These are phyloP conservation scores for Phialophora chinensis DNA, from an alignment of 2,329 filamentous ascomycete genomes.

Conservation along the genomic window DNA sequence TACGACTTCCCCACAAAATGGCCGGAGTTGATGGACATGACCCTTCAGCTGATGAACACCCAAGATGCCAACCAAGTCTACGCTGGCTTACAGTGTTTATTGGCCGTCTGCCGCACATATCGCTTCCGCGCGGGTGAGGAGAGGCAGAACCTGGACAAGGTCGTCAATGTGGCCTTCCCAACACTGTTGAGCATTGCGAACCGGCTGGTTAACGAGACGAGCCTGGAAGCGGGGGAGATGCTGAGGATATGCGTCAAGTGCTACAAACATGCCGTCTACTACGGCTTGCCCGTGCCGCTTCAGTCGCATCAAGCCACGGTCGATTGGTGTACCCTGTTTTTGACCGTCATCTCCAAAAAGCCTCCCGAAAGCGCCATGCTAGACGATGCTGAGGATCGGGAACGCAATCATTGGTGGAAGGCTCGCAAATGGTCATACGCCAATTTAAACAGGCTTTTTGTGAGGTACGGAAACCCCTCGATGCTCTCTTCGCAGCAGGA, in stretches of 20 bases:
- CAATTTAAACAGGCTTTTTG: slow-evolving; percentile 93
- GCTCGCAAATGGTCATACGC: slow-evolving; percentile 99
- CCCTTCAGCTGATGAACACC: slow-evolving; percentile 82
- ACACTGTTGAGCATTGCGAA: slow-evolving; percentile 85
- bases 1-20: slow-evolving; percentile 93
- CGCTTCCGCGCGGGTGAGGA: slow-evolving; percentile 87
- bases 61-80: slow-evolving; percentile 87
- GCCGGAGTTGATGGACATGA: slow-evolving; percentile 94
- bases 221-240: slow-evolving; percentile 95
- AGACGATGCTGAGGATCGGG: slow-evolving; percentile 82
- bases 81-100: slow-evolving; percentile 88
- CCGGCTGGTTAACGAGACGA: slow-evolving; percentile 86
- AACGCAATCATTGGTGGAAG: slow-evolving; percentile 99
- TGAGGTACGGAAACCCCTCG: slow-evolving; percentile 88
- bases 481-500: slow-evolving; percentile 74
- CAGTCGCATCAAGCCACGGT: slow-evolving; percentile 83
- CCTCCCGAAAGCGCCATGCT: slow-evolving; percentile 78
- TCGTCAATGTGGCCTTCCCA: slow-evolving; percentile 89
- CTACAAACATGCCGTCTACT: slow-evolving; percentile 98
- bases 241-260: slow-evolving; percentile 92
- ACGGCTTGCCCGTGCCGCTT: slow-evolving; percentile 80
- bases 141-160: slow-evolving; percentile 87
- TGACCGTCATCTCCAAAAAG: slow-evolving; percentile 84
- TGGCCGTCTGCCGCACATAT: slow-evolving; percentile 94
- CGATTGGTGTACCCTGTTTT: slow-evolving; percentile 94